Conservation (phyloP, 345 rosid species). For the Odontarrhena argentea region DNA sequence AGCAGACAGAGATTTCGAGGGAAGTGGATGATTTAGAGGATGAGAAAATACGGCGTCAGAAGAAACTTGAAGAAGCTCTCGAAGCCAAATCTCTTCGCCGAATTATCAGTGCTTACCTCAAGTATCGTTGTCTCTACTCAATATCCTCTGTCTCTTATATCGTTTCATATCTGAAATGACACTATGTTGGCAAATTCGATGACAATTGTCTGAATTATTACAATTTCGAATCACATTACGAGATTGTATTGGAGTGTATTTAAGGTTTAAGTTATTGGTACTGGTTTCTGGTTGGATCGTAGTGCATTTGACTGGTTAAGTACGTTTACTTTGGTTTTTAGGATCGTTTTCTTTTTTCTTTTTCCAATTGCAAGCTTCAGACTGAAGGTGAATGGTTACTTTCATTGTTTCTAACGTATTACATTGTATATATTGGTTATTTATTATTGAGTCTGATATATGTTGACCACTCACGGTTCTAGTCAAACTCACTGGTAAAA, state of each 20-base stretch:
- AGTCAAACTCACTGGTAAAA: not conserved
- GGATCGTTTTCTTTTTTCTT: not conserved
- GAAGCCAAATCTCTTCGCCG: slow-evolving; percentile 95
- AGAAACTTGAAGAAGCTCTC: slow-evolving; percentile 88
- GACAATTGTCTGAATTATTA: slow-evolving; percentile 8
- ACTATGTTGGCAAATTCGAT: slow-evolving; percentile 7
- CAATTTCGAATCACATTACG: slow-evolving; percentile 13
- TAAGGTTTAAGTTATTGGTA: not conserved
- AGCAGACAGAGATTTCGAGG: slow-evolving; percentile 8
- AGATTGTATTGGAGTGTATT: not conserved
- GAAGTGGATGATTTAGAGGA: slow-evolving; percentile 58
- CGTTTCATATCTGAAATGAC: not conserved
- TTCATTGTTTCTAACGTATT: not conserved
- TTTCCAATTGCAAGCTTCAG: slow-evolving; percentile 6
- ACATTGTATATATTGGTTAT: not conserved
- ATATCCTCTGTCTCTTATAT: not conserved
- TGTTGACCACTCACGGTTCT: not conserved
- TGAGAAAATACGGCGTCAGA: slow-evolving; percentile 63
- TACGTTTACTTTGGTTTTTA: not conserved
- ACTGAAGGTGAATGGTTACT: not conserved
- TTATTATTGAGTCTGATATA: not conserved
- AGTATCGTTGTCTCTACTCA: slow-evolving; percentile 44
- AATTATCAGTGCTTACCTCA: slow-evolving; percentile 92
- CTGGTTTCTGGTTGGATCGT: slow-evolving; percentile 3
- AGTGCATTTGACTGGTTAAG: not conserved